Percentiles rank a stretch among this genome's conserved stretches.
Conservation (phyloP, 345 rosid genomes). For the Acer yangbiense region DNA sequence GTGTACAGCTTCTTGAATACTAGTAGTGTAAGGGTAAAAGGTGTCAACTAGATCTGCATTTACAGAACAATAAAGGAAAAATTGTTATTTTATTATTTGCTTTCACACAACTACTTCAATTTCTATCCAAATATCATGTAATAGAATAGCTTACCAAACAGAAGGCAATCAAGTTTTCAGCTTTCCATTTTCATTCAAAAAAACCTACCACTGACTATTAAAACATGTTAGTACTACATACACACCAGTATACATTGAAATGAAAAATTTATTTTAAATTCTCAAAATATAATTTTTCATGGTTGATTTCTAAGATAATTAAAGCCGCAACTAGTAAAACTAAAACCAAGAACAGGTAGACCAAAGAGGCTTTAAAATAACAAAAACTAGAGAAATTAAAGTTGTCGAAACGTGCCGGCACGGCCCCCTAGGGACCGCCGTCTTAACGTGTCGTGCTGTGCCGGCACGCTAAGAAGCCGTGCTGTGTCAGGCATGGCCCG, state of each 20-base stretch:
- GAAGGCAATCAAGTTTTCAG: conserved; percentile 68
- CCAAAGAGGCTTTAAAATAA: neutral
- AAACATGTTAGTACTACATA: conserved; percentile 21
- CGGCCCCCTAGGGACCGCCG: too few species aligned
- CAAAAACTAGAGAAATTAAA: too few species aligned
- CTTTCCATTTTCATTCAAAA: conserved; percentile 48
- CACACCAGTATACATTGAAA: too few species aligned
- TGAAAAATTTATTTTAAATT: conserved; percentile 11
- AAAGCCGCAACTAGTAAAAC: conserved; percentile 22
- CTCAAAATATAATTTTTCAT: conserved; percentile 20
- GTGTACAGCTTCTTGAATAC: conserved; percentile 55
- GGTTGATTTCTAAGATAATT: neutral
- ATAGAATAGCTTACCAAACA: conserved; percentile 57
- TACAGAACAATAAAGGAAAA: neutral
- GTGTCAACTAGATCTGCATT: conserved; percentile 86
- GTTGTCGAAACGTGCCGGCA: too few species aligned
- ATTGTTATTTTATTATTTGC: neutral
- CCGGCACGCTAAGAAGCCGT: too few species aligned
- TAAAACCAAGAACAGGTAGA: conserved; percentile 13
- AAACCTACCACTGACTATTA: conserved; percentile 30
- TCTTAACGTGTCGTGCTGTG: too few species aligned
- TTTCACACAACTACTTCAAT: neutral
- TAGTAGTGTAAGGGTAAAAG: conserved; percentile 69
- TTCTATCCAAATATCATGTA: neutral
- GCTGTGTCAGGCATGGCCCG: too few species aligned